Evolutionary conservation across 2,329 filamentous ascomycete species (phyloP), one percentile per base, ranked within the genome.

Genomic region (Cadophora malorum): DNA sequence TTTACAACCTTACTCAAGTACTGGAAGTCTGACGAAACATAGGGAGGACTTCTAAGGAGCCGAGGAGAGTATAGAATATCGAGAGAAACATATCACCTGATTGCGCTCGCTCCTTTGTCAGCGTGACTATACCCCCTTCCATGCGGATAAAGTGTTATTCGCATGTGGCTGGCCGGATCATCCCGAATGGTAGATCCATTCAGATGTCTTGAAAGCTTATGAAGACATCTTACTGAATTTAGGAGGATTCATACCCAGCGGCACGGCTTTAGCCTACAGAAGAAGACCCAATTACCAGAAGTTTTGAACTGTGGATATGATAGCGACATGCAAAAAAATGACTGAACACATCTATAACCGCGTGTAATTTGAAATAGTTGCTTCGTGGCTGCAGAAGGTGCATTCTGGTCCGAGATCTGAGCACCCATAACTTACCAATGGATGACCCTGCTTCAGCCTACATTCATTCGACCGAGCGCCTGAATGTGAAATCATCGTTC

Each of bases 401-500:
- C 53, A 56, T 12, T 5, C 16, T 16, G 2, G 2, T 35, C 25
- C 28, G 53, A 35, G 16, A 28, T 35, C 53, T 56, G 16, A 56
- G 53, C 53, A 35, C 31, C 16, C 31, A n/a, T 14, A 19, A 3
- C 4, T 33, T 9, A 14, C 53, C n/a, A 14, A 10, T 9, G 31
- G 16, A 19, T n/a, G 16, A 3, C 28, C 28, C 53, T 2, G 53
- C 31, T 56, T 33, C 14, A 56, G 2, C 28, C 7, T 2, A 56
- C 9, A 9, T 28, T 60, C 10, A 45, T 19, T 41, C 33, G 25
- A 60, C 53, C 21, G 69, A 71, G 35, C 50, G 70, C 35, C 12
- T 38, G 35, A 38, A 38, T 10, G 35, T 33, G 63, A 76, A 74
- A 16, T 71, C 49, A 68, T 76, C 74, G 61, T 75, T 76, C 16